These are phyloP conservation scores for Pharnaceum exiguum DNA, from an alignment of 148 eudicot genomes.

Conservation along the genomic window DNA sequence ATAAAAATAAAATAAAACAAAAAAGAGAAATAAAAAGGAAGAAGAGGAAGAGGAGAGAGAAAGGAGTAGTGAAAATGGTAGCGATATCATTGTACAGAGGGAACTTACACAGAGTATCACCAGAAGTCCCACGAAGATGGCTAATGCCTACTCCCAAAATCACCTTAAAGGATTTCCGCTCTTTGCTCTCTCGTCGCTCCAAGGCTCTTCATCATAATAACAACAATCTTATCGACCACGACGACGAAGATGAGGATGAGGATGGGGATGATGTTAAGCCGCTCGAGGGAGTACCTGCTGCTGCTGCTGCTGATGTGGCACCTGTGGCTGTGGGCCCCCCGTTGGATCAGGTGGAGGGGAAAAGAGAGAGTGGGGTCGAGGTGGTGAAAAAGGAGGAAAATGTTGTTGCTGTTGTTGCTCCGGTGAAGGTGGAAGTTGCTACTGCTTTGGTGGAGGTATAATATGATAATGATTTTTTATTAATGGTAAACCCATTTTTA, in stretches of 20 bases:
- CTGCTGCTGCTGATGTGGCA: too few relatives aligned
- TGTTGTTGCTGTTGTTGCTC: background rate
- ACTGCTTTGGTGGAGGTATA: background rate
- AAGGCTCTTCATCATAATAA: too few relatives aligned
- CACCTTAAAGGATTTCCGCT: conserved; percentile 52
- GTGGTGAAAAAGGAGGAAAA: background rate
- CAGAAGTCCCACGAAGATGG: conserved; percentile 68
- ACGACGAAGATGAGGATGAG: too few relatives aligned
- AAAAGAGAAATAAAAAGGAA: background rate
- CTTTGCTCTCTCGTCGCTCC: conserved; percentile 63
- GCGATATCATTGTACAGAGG: conserved; percentile 87
- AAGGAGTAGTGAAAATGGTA: conserved; percentile 40
- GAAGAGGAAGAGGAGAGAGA: background rate
- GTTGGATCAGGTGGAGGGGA: too few relatives aligned
- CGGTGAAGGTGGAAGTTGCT: conserved; percentile 1
- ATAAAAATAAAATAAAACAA: background rate
- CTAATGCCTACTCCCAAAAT: conserved; percentile 46
- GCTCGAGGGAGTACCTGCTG: too few relatives aligned
- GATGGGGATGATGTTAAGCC: too few relatives aligned
- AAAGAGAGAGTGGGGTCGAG: background rate
- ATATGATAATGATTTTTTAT: conserved; percentile 3
- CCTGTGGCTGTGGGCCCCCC: too few relatives aligned
- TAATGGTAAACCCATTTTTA: too few relatives aligned
- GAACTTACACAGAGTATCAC: conserved; percentile 63
- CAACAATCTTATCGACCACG: too few relatives aligned